A percentile compares a stretch with the other conserved stretches of the same genome.
phyloP scores from a whole-genome alignment of 2,329 filamentous ascomycete genomes.

The Stagonosporopsis chrysanthemi region DNA sequence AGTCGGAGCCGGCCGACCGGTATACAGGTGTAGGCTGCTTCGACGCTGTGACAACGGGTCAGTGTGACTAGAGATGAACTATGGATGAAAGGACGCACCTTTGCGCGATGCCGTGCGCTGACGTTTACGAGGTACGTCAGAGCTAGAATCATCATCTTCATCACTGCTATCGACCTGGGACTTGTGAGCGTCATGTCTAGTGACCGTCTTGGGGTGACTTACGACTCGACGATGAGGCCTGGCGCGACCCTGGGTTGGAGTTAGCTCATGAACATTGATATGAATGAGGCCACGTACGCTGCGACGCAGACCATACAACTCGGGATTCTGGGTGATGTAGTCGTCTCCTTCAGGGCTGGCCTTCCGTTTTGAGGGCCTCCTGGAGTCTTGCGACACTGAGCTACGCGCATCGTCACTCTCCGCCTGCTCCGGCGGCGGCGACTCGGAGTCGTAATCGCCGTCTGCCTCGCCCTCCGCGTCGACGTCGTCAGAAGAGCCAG shows the following conservation, averaged over 20 bases:
- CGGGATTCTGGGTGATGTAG: conserved; percentile 88
- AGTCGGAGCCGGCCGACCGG: conserved; percentile 69
- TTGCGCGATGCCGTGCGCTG: conserved; percentile 71
- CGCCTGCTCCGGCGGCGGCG: conserved; percentile 52
- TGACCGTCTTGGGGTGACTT: conserved; percentile 42
- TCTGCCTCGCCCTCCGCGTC: conserved; percentile 62
- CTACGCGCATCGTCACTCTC: conserved; percentile 63
- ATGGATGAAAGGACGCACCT: conserved; percentile 58
- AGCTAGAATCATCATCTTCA: conserved; percentile 76
- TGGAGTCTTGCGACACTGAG: conserved; percentile 76
- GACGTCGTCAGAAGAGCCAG: conserved; percentile 58
- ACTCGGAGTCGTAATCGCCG: conserved; percentile 77
- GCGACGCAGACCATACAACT: conserved; percentile 90
- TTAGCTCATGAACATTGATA: conserved; percentile 41
- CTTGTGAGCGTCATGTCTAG: conserved; percentile 26
- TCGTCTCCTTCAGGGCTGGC: conserved; percentile 74
- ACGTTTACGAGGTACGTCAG: conserved; percentile 65
- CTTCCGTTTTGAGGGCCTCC: conserved; percentile 72
- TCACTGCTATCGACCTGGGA: conserved; percentile 66
- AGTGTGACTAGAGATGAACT: conserved; percentile 24
- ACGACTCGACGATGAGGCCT: conserved; percentile 68
- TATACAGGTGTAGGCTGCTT: conserved; percentile 58
- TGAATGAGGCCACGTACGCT: conserved; percentile 69
- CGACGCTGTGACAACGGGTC: conserved; percentile 64
- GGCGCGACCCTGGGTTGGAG: conserved; percentile 61